Conservation (phyloP, 768 basidiomycete genomes). For the Nidularia pulvinata region DNA sequence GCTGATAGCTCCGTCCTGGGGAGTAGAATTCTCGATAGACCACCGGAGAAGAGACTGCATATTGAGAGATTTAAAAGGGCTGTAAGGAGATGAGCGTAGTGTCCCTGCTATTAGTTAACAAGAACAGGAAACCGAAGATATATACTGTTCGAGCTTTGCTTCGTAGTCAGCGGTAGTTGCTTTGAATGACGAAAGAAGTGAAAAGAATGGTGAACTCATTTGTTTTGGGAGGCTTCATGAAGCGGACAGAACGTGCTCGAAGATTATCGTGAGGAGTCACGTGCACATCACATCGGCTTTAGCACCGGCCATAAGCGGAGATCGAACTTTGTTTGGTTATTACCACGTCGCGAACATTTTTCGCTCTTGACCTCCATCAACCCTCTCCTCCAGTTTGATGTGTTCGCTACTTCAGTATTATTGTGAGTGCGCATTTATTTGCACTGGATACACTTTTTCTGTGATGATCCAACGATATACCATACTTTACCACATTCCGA, state of each 20-base stretch:
- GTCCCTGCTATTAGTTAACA: too few relatives aligned
- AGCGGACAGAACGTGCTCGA: slow-evolving; percentile 22
- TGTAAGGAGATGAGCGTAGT: background rate
- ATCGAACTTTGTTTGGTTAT: slow-evolving; percentile 6
- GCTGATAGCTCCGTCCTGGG: slow-evolving; percentile 22
- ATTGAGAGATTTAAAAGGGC: slow-evolving; percentile 1
- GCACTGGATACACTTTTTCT: slow-evolving; percentile 1
- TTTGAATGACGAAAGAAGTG: background rate
- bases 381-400: background rate
- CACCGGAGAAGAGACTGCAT: slow-evolving; percentile 85
- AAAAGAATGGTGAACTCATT: slow-evolving; percentile 2
- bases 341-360: slow-evolving; percentile 3
- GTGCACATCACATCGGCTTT: slow-evolving; percentile 9
- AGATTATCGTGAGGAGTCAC: slow-evolving; percentile 8
- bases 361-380: background rate
- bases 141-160: background rate
- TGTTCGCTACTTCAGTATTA: slow-evolving; percentile 2
- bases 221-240: slow-evolving; percentile 15
- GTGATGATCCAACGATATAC: slow-evolving; percentile 72
- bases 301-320: slow-evolving; percentile 5
- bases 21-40: slow-evolving; percentile 71
- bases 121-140: background rate
- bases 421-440: background rate
- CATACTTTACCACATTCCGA: slow-evolving; percentile 94
- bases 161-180: background rate